Percentiles rank a stretch among this genome's conserved stretches.
Conservation (phyloP, 1,284 basidiomycete species). For the Cutaneotrichosporon sp. region DNA sequence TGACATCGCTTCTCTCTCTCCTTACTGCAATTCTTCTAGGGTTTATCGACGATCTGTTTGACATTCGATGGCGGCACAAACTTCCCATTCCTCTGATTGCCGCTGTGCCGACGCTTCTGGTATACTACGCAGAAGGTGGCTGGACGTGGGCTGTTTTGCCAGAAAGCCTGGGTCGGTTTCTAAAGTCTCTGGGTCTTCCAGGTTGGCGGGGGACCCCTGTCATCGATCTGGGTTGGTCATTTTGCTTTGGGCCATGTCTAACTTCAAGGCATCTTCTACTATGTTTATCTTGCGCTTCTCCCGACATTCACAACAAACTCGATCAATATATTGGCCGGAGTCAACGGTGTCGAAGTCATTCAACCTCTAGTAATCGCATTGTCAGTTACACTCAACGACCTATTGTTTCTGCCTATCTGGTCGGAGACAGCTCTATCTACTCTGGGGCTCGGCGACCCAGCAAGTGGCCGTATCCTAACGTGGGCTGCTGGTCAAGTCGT, state of each 20-base stretch:
- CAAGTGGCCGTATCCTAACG: constrained; percentile 36
- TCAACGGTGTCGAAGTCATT: constrained; percentile 91
- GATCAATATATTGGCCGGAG: constrained; percentile 97
- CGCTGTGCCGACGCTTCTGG: constrained; percentile 87
- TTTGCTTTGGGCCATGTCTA: constrained; percentile 26
- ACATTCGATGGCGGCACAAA: constrained; percentile 98
- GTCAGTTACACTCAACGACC: constrained; percentile 85
- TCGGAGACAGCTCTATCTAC: constrained; percentile 63
- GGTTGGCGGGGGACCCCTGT: constrained; percentile 55
- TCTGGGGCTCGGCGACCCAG: constrained; percentile 59
- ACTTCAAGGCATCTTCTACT: constrained; percentile 59
- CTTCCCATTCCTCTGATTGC: constrained; percentile 94
- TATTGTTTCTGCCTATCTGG: constrained; percentile 73
- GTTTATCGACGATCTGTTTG: constrained; percentile 95
- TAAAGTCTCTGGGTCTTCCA: constrained; percentile 39
- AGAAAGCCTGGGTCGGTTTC: constrained; percentile 63
- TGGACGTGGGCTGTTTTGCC: constrained; percentile 94
- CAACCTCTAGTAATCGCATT: constrained; percentile 90
- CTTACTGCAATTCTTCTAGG: constrained; percentile 89
- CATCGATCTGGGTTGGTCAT: constrained; percentile 83
- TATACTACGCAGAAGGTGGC: constrained; percentile 91
- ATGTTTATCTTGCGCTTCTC: constrained; percentile 90
- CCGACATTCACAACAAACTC: constrained; percentile 97
- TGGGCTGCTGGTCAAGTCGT: constrained; percentile 63
- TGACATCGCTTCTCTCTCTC: constrained; percentile 85